phyloP scores from a whole-genome alignment of 805 yeast species.

The Scheffersomyces ergatensis region DNA sequence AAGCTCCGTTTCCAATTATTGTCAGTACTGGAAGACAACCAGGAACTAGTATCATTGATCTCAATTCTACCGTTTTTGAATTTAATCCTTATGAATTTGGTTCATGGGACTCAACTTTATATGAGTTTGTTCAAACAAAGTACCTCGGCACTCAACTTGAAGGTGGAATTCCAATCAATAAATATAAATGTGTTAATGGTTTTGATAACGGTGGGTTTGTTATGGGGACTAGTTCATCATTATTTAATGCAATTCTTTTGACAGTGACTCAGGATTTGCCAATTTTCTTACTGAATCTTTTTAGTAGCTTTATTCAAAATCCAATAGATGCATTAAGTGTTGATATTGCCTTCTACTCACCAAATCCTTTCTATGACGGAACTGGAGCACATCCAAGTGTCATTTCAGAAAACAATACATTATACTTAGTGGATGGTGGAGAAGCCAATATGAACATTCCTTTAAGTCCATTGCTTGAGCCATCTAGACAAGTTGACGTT shows the following conservation, averaged over 20 bases:
- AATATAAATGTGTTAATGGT: slow-evolving; percentile 21
- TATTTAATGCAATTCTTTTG: slow-evolving; percentile 33
- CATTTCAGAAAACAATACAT: slow-evolving; percentile 17
- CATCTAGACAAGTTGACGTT: slow-evolving; percentile 13
- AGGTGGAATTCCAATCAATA: slow-evolving; percentile 15
- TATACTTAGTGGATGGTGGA: slow-evolving; percentile 37
- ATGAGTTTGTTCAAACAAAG: slow-evolving; percentile 21
- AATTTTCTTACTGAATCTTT: slow-evolving; percentile 18
- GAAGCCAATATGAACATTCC: slow-evolving; percentile 40
- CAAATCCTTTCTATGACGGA: slow-evolving; percentile 59
- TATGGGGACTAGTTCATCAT: slow-evolving; percentile 39
- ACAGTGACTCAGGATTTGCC: slow-evolving; percentile 19
- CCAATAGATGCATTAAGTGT: slow-evolving; percentile 21
- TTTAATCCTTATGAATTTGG: slow-evolving; percentile 39
- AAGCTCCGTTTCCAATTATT: slow-evolving; percentile 38
- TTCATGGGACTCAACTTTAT: slow-evolving; percentile 37
- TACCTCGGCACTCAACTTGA: slow-evolving; percentile 23
- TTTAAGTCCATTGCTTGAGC: slow-evolving; percentile 31
- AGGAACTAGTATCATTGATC: slow-evolving; percentile 48
- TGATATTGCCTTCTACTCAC: slow-evolving; percentile 60
- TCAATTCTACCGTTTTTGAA: slow-evolving; percentile 62
- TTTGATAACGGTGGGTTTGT: slow-evolving; percentile 40
- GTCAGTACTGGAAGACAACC: slow-evolving; percentile 61
- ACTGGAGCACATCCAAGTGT: slow-evolving; percentile 18
- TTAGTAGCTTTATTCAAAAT: slow-evolving; percentile 19